A percentile compares a stretch with the other conserved stretches of the same genome.
These are phyloP conservation scores for Suillus spraguei DNA, from an alignment of 768 basidiomycete genomes.

Conservation along the genomic window DNA sequence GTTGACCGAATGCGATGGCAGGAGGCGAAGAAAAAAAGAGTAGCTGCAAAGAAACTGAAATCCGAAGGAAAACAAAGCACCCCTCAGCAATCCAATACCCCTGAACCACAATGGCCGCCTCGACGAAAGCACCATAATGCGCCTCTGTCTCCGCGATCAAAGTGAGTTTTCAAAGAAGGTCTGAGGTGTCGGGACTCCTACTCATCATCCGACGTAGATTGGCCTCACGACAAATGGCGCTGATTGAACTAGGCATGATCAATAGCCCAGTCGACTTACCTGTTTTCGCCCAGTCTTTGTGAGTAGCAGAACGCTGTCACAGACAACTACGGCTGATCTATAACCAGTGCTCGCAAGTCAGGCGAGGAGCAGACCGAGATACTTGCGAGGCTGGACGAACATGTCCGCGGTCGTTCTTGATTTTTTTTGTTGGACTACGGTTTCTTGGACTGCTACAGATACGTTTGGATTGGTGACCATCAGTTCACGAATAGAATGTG, in stretches of 20 bases:
- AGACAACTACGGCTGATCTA: conserved; percentile 12
- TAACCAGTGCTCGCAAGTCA: conserved; percentile 41
- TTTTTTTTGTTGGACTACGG: neutral
- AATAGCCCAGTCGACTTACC: conserved; percentile 51
- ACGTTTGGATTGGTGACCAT: too few relatives aligned
- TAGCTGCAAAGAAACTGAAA: conserved; percentile 26
- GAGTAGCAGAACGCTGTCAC: conserved; percentile 29
- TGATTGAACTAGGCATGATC: conserved; percentile 66
- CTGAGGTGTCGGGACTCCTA: conserved; percentile 9
- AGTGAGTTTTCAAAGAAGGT: conserved; percentile 40
- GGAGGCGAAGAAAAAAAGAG: conserved; percentile 31
- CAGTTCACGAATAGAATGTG: neutral
- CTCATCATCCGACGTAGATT: conserved; percentile 40
- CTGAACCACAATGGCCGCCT: conserved; percentile 65
- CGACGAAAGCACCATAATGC: conserved; percentile 56
- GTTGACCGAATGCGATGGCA: conserved; percentile 8
- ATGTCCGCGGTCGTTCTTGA: conserved; percentile 22
- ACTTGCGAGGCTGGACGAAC: conserved; percentile 43
- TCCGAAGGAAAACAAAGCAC: conserved; percentile 8
- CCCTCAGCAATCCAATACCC: conserved; percentile 27
- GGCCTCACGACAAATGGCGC: conserved; percentile 54
- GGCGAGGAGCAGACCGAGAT: conserved; percentile 45
- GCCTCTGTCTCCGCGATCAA: conserved; percentile 48
- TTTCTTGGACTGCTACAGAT: neutral
- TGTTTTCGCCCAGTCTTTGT: conserved; percentile 69